These are phyloP conservation scores for Cladosporium sphaerospermum DNA, from an alignment of 2,329 filamentous ascomycete genomes.

Conservation along the genomic window DNA sequence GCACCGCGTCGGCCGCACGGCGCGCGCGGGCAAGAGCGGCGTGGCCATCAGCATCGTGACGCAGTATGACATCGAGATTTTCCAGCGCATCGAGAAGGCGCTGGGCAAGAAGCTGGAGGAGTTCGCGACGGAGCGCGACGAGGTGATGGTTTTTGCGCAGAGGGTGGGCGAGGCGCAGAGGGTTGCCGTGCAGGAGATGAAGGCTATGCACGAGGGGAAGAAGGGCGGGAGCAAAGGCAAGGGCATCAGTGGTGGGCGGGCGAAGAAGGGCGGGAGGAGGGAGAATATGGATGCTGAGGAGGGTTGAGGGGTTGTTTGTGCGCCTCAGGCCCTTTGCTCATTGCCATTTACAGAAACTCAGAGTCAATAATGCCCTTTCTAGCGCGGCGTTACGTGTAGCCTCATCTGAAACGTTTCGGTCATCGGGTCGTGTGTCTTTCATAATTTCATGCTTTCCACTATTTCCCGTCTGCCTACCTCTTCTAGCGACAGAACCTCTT, in stretches of 20 bases:
- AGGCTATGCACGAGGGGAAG: slow-evolving; percentile 65
- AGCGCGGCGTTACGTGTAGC: too few species aligned
- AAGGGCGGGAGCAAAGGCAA: slow-evolving; percentile 44
- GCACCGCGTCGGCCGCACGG: slow-evolving; percentile 81
- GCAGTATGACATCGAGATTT: slow-evolving; percentile 81
- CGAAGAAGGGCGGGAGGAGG: slow-evolving; percentile 50
- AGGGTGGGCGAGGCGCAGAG: slow-evolving; percentile 79
- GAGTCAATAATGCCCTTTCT: too few species aligned
- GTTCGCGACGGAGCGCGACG: slow-evolving; percentile 67
- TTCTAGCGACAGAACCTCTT: too few species aligned
- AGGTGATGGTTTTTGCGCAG: slow-evolving; percentile 74
- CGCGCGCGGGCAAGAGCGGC: slow-evolving; percentile 77
- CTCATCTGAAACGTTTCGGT: too few species aligned
- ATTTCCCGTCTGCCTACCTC: too few species aligned
- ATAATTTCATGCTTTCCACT: too few species aligned
- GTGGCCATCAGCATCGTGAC: slow-evolving; percentile 76
- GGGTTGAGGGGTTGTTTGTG: slow-evolving; percentile 33
- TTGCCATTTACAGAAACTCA: too few species aligned
- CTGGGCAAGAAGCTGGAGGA: slow-evolving; percentile 69
- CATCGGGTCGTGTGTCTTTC: too few species aligned
- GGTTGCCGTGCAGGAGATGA: slow-evolving; percentile 73
- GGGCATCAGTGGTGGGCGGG: slow-evolving; percentile 39
- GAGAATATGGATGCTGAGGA: slow-evolving; percentile 73
- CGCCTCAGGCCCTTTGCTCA: neutral
- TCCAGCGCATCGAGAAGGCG: slow-evolving; percentile 72